Evolutionary conservation across 495 filamentous ascomycete genomes (phyloP).

Genomic region (Parathielavia hyrcaniae): DNA sequence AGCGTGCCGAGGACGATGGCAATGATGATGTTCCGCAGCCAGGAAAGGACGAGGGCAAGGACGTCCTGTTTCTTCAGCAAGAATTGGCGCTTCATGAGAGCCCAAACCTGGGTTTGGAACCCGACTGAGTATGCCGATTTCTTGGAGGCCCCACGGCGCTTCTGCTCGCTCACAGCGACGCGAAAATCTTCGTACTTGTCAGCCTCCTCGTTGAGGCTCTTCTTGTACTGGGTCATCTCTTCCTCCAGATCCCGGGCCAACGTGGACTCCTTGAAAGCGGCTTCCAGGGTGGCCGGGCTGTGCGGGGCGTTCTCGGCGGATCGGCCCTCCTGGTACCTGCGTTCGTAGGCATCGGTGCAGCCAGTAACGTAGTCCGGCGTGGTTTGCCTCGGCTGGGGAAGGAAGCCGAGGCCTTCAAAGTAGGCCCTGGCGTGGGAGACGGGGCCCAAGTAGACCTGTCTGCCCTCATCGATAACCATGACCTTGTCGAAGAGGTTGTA

Average conservation of each 20-base stretch:
- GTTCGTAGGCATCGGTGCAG: slow-evolving; percentile 75
- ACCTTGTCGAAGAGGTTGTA: slow-evolving; percentile 87
- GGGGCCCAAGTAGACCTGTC: slow-evolving; percentile 75
- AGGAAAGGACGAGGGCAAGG: slow-evolving; percentile 66
- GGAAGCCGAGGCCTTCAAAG: slow-evolving; percentile 77
- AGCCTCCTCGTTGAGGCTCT: slow-evolving; percentile 53
- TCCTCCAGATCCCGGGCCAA: slow-evolving; percentile 49
- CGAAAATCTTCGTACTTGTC: slow-evolving; percentile 68
- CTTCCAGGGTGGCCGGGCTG: slow-evolving; percentile 54
- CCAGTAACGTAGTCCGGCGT: slow-evolving; percentile 82
- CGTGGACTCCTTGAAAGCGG: slow-evolving; percentile 61
- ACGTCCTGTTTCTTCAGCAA: slow-evolving; percentile 80
- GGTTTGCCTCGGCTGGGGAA: slow-evolving; percentile 71
- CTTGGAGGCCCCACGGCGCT: slow-evolving; percentile 59
- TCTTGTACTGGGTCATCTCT: slow-evolving; percentile 65
- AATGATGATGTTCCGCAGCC: slow-evolving; percentile 68
- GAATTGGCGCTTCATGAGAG: slow-evolving; percentile 75
- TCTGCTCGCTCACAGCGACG: slow-evolving; percentile 67
- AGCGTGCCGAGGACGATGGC: slow-evolving; percentile 74
- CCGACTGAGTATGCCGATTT: slow-evolving; percentile 75
- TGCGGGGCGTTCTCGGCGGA: slow-evolving; percentile 58
- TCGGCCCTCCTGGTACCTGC: slow-evolving; percentile 62
- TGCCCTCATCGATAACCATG: slow-evolving; percentile 71
- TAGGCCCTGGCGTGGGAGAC: slow-evolving; percentile 62
- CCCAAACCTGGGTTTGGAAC: slow-evolving; percentile 73